Percentiles rank a stretch among this genome's conserved stretches.
Evolutionary conservation across 768 basidiomycete species (phyloP).

Genomic region (Glaciozyma antarctica): DNA sequence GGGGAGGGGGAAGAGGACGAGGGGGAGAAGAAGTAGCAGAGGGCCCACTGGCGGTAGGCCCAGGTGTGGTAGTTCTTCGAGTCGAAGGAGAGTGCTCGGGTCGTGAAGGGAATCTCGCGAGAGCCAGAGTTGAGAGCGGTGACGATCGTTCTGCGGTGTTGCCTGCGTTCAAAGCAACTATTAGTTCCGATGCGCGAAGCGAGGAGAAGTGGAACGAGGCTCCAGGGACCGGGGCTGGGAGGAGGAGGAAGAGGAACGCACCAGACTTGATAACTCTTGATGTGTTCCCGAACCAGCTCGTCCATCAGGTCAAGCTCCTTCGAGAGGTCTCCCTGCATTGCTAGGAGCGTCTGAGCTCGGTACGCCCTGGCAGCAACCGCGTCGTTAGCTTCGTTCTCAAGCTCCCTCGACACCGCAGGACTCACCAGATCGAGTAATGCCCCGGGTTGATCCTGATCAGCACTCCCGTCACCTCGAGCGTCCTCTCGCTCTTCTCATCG

Average conservation of each 20-base stretch:
- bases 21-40: conserved; percentile 56
- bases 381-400: neutral
- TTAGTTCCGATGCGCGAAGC: neutral
- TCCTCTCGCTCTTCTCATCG: conserved; percentile 69
- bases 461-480: conserved; percentile 73
- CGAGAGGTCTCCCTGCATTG: conserved; percentile 57
- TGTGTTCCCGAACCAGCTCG: conserved; percentile 65
- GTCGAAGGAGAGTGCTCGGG: conserved; percentile 60
- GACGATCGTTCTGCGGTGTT: conserved; percentile 44
- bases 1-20: neutral
- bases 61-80: conserved; percentile 98
- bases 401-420: conserved; percentile 4
- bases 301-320: conserved; percentile 77
- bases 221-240: no score
- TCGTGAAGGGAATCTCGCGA: conserved; percentile 69
- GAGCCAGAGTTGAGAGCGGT: conserved; percentile 38
- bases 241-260: conserved; percentile 36
- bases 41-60: conserved; percentile 92
- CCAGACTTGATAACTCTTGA: conserved; percentile 99
- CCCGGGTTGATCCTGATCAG: conserved; percentile 89
- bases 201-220: neutral
- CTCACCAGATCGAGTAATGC: conserved; percentile 93
- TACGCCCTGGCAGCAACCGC: conserved; percentile 62
- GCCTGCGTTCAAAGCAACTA: conserved; percentile 36
- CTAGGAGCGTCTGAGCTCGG: conserved; percentile 74